These are phyloP conservation scores for Purpureocillium takamizusanense DNA, from an alignment of 2,329 filamentous ascomycete genomes.

Conservation along the genomic window DNA sequence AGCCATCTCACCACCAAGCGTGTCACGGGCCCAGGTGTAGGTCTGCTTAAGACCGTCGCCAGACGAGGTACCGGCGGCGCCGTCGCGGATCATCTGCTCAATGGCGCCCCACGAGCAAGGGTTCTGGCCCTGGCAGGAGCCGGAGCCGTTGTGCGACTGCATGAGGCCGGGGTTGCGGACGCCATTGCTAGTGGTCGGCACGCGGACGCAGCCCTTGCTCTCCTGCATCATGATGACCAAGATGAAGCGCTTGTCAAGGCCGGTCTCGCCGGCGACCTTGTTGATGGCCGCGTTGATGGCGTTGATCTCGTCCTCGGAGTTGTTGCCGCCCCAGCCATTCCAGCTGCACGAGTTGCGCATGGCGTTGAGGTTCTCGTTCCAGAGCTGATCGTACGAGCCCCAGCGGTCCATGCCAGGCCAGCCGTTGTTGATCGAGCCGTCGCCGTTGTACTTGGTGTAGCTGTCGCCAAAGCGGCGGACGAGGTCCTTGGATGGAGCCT, in stretches of 20 bases:
- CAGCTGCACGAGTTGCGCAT: slow-evolving; percentile 9
- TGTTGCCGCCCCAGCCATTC: slow-evolving; percentile 8
- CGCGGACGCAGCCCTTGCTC: slow-evolving; percentile 33
- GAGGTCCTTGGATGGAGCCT: too few species aligned
- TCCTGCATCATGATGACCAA: slow-evolving; percentile 36
- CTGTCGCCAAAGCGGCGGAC: not conserved
- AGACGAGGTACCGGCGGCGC: slow-evolving; percentile 27
- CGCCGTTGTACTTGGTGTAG: slow-evolving; percentile 11
- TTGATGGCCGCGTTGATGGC: slow-evolving; percentile 18
- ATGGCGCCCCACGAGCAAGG: slow-evolving; percentile 15
- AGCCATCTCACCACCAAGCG: slow-evolving; percentile 5
- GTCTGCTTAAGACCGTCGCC: slow-evolving; percentile 28
- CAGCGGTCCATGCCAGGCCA: slow-evolving; percentile 11
- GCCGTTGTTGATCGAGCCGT: slow-evolving; percentile 11
- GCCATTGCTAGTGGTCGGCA: slow-evolving; percentile 28
- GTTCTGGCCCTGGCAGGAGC: slow-evolving; percentile 24
- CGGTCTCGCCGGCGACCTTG: slow-evolving; percentile 14
- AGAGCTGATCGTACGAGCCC: slow-evolving; percentile 11
- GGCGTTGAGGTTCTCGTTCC: slow-evolving; percentile 8
- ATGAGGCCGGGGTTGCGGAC: slow-evolving; percentile 33
- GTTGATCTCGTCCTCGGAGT: slow-evolving; percentile 1
- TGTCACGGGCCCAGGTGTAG: slow-evolving; percentile 1
- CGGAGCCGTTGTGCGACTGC: slow-evolving; percentile 25
- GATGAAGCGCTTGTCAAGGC: slow-evolving; percentile 31
- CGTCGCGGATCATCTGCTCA: slow-evolving; percentile 27